A percentile compares a stretch with the other conserved stretches of the same genome.
Evolutionary conservation across 2,329 filamentous ascomycete species (phyloP).

Genomic region (Sordariomycetes sp.): DNA sequence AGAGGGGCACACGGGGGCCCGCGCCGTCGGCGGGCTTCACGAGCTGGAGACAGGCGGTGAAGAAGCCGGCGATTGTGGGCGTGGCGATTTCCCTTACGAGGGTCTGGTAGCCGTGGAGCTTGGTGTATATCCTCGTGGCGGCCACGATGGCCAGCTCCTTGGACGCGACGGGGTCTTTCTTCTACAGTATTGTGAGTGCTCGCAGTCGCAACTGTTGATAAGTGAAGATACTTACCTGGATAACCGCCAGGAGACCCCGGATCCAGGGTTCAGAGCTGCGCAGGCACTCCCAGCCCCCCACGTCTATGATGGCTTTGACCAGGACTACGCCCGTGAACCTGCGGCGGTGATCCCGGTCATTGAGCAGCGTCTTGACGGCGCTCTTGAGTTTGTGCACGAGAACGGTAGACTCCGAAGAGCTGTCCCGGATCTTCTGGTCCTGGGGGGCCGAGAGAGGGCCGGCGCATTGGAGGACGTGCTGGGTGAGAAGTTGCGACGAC

Average conservation of each 20-base stretch:
- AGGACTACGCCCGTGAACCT: constrained; percentile 68
- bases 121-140: constrained; percentile 69
- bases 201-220: neutral
- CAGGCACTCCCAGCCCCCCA: constrained; percentile 73
- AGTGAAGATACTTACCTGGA: constrained; percentile 41
- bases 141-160: constrained; percentile 69
- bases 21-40: constrained; percentile 25
- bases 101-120: constrained; percentile 72
- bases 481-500: constrained; percentile 56
- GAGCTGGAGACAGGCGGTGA: constrained; percentile 59
- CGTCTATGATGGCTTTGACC: constrained; percentile 69
- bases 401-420: constrained; percentile 49
- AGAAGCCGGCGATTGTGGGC: constrained; percentile 62
- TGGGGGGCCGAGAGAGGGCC: constrained; percentile 49
- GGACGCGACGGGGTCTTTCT: constrained; percentile 60
- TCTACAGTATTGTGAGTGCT: constrained; percentile 31
- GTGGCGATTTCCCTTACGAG: constrained; percentile 80
- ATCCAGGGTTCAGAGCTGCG: constrained; percentile 65
- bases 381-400: constrained; percentile 74
- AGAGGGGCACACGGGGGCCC: constrained; percentile 19
- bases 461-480: constrained; percentile 42
- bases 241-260: constrained; percentile 56
- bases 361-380: constrained; percentile 62
- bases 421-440: constrained; percentile 46
- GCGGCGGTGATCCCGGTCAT: constrained; percentile 60